Evolutionary conservation across 2,329 filamentous ascomycete species (phyloP), one percentile per base, ranked within the genome.

Genomic region (Chaetomium globosum): DNA sequence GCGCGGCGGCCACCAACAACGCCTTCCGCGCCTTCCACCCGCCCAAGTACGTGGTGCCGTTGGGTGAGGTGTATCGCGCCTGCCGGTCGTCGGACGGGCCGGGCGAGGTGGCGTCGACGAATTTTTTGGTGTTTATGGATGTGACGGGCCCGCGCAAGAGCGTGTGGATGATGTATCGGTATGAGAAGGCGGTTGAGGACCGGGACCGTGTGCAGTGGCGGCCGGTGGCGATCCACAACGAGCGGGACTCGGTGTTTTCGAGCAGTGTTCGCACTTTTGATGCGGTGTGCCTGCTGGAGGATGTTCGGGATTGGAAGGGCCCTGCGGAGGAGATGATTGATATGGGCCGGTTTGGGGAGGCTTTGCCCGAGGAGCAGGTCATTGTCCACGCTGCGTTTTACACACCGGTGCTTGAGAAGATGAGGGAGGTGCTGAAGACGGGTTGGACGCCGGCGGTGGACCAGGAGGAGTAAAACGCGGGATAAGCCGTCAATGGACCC

Each of bases 41-140:
- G 9, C 46, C 60, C 2, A 4, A 2, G 5, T 63, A 58, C 21
- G 21, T 63, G 1, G 23, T 58, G 10, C 54, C 61, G 2, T 54
- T 63, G 7, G 61, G 61, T 9, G 61, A 63, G 53, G 61, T 63
- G 2, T 63, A 58, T 31, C n/a, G 6, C 4, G 61, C 33, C 3
- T 19, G 26, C 16, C 61, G 53, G 2, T 39, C 23, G 21, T 1
- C 12, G 19, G 9, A 5, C 23, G 30, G 49, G 5, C 19, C 43
- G 19, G 30, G 39, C 12, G 46, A 58, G 12, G 61, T 63, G 21
- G 1, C 5, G 1, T 63, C 54, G 23, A 63, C 61, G 16, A 63
- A 63, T 26, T 63, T 63, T 26, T 53, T 57, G 12, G 61, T 46
- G n/a, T 7, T 63, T 8, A 54, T 66, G 61, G 65, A 66, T 21